These are phyloP conservation scores for Scleroderma bovista DNA, from an alignment of 768 basidiomycete species.

Conservation along the genomic window DNA sequence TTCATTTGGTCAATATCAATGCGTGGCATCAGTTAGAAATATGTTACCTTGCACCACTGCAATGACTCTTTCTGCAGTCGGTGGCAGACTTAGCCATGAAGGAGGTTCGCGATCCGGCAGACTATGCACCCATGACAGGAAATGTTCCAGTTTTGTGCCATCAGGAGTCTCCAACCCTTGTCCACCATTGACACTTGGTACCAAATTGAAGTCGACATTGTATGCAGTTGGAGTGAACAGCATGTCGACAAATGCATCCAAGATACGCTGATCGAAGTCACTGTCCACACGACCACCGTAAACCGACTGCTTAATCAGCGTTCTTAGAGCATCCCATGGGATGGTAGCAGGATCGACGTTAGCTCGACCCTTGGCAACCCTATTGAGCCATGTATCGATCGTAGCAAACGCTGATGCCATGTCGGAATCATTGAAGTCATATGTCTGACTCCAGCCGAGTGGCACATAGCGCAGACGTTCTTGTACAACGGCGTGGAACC, in stretches of 20 bases:
- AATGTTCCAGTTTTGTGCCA: slow-evolving; percentile 88
- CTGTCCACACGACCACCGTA: slow-evolving; percentile 94
- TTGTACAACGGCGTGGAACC: slow-evolving; percentile 98
- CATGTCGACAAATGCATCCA: slow-evolving; percentile 89
- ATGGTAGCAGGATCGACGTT: slow-evolving; percentile 90
- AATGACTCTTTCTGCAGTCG: slow-evolving; percentile 88
- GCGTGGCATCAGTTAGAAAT: background rate
- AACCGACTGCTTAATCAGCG: slow-evolving; percentile 91
- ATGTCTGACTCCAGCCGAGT: slow-evolving; percentile 92
- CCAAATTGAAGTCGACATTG: slow-evolving; percentile 89
- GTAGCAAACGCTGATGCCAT: slow-evolving; percentile 88
- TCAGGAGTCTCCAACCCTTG: slow-evolving; percentile 73
- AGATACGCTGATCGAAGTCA: slow-evolving; percentile 88
- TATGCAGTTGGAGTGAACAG: slow-evolving; percentile 87
- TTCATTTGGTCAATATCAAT: slow-evolving; percentile 1
- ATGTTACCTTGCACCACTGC: slow-evolving; percentile 82
- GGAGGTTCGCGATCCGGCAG: slow-evolving; percentile 93
- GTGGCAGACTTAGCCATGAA: slow-evolving; percentile 90
- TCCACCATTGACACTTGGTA: slow-evolving; percentile 54
- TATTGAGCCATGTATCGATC: slow-evolving; percentile 85
- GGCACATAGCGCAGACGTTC: slow-evolving; percentile 96
- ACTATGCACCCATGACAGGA: slow-evolving; percentile 82
- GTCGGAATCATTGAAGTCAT: slow-evolving; percentile 99
- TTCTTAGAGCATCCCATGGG: slow-evolving; percentile 94
- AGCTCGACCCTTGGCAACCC: slow-evolving; percentile 77